phyloP scores from a whole-genome alignment of 805 yeast species.

The Pachysolen tannophilus region DNA sequence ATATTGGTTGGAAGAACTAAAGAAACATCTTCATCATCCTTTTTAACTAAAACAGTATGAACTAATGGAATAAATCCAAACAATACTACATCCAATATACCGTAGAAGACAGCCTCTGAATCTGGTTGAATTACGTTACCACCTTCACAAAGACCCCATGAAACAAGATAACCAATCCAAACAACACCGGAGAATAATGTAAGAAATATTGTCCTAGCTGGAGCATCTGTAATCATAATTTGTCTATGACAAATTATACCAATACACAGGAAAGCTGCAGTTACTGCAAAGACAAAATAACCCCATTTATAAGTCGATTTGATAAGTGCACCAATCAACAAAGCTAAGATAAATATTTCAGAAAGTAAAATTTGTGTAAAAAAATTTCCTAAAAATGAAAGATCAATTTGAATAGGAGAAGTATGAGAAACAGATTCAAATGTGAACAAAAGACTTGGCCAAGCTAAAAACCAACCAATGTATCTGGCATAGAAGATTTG shows the following conservation, averaged over 20 bases:
- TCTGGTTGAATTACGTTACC: slow-evolving; percentile 47
- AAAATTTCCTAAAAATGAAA: neutral
- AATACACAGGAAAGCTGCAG: slow-evolving; percentile 15
- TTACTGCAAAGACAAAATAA: slow-evolving; percentile 26
- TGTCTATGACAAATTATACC: neutral
- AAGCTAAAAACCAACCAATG: slow-evolving; percentile 38
- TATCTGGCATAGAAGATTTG: slow-evolving; percentile 37
- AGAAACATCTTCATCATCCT: neutral
- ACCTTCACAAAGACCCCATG: slow-evolving; percentile 49
- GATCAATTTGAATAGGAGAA: neutral
- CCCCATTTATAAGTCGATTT: slow-evolving; percentile 32
- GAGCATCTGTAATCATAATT: slow-evolving; percentile 5
- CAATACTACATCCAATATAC: slow-evolving; percentile 38
- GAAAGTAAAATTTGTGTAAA: slow-evolving; percentile 17
- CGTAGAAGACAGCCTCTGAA: slow-evolving; percentile 47
- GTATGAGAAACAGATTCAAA: slow-evolving; percentile 15
- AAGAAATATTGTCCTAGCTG: slow-evolving; percentile 8
- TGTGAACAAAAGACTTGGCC: slow-evolving; percentile 31
- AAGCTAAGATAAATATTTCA: slow-evolving; percentile 26
- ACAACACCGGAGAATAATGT: slow-evolving; percentile 24
- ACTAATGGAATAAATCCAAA: slow-evolving; percentile 18
- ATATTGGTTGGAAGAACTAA: slow-evolving; percentile 2
- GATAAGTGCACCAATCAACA: slow-evolving; percentile 28
- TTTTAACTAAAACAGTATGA: neutral
- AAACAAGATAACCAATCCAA: slow-evolving; percentile 36